Evolutionary conservation across 225 moss, liverwort and hornwort genomes (phyloP).

Genomic region (Marchantia paleacea): DNA sequence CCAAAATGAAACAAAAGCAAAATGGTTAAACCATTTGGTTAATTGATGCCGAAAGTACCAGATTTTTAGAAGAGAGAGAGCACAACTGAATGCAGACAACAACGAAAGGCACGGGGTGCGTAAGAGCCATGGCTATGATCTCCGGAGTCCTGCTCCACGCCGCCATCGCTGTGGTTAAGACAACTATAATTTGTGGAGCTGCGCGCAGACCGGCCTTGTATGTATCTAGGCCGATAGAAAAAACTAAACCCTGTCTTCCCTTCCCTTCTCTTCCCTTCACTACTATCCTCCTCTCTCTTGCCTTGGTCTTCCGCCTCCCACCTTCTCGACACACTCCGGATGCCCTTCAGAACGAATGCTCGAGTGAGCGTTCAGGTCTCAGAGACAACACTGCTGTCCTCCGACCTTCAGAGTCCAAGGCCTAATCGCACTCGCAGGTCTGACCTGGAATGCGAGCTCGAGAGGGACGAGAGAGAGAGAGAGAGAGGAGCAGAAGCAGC

Average conservation of each 20-base stretch:
- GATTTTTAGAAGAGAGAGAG: constrained; percentile 27
- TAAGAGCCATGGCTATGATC: constrained; percentile 14
- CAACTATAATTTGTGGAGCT: background rate
- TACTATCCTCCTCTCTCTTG: background rate
- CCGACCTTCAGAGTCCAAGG: background rate
- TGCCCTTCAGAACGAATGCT: background rate
- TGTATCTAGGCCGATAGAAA: background rate
- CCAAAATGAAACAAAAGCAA: background rate
- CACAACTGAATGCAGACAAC: constrained; percentile 16
- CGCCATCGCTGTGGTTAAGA: constrained; percentile 16
- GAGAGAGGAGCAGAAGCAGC: background rate
- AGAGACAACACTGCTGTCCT: background rate
- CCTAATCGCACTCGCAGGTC: background rate
- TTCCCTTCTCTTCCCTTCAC: background rate
- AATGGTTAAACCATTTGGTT: background rate
- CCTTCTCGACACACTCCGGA: background rate
- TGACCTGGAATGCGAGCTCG: background rate
- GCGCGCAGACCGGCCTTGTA: background rate
- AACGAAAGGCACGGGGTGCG: background rate
- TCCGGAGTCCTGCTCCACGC: constrained; percentile 10
- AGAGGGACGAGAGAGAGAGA: background rate
- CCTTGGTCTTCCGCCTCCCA: background rate
- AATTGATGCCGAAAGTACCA: constrained; percentile 4
- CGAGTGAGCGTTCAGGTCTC: background rate
- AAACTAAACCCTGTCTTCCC: background rate